Percentiles rank a stretch among this genome's conserved stretches.
These are phyloP conservation scores for Tremellales sp. DNA, from an alignment of 1,284 basidiomycete genomes.

Conservation along the genomic window DNA sequence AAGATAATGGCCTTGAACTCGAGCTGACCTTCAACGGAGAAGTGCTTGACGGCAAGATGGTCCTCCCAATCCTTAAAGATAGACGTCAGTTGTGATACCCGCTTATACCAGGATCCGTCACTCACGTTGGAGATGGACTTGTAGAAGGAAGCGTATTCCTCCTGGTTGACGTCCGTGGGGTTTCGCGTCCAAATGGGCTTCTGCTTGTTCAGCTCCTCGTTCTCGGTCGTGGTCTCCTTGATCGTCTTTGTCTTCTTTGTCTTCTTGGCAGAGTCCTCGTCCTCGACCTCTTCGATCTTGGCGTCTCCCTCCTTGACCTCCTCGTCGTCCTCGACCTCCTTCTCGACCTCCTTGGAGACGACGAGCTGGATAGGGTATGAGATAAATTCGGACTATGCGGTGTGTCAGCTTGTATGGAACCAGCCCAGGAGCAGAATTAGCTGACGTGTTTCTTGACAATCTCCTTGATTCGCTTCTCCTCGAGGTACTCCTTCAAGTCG, in stretches of 20 bases:
- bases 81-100: neutral
- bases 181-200: constrained; percentile 99
- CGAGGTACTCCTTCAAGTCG: constrained; percentile 97
- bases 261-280: constrained; percentile 60
- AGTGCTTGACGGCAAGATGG: constrained; percentile 98
- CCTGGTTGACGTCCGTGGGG: constrained; percentile 83
- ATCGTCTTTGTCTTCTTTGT: constrained; percentile 97
- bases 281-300: constrained; percentile 75
- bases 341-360: constrained; percentile 98
- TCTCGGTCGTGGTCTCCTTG: constrained; percentile 82
- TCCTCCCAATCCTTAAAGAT: constrained; percentile 88
- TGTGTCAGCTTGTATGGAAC: constrained; percentile 6
- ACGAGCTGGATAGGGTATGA: constrained; percentile 99
- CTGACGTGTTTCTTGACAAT: constrained; percentile 95
- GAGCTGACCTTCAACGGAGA: constrained; percentile 99
- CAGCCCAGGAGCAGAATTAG: constrained; percentile 2
- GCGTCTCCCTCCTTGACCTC: constrained; percentile 63
- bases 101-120: neutral
- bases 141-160: constrained; percentile 98
- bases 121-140: constrained; percentile 87
- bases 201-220: constrained; percentile 99
- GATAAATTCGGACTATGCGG: constrained; percentile 86
- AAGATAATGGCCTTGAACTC: constrained; percentile 99
- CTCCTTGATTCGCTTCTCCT: constrained; percentile 99
- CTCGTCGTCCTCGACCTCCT: constrained; percentile 81